Evolutionary conservation across 257 asterid genomes (phyloP).

Genomic region (Scutellaria minor): DNA sequence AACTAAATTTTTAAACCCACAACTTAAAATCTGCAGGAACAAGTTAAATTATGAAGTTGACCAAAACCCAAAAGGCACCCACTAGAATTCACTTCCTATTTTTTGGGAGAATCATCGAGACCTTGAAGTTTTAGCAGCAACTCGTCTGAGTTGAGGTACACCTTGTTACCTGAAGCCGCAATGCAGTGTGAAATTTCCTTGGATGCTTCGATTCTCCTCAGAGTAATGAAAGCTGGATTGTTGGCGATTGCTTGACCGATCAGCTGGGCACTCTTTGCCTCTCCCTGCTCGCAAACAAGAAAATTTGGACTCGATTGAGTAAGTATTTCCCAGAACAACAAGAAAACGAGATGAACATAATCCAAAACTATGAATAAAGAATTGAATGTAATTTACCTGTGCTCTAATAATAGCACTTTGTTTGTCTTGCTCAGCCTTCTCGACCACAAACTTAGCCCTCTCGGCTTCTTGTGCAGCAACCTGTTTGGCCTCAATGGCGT

Average conservation of each 20-base stretch:
- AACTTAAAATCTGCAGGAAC: too few relatives aligned
- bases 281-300: constrained; percentile 50
- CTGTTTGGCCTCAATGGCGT: constrained; percentile 92
- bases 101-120: too few relatives aligned
- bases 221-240: constrained; percentile 60
- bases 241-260: constrained; percentile 64
- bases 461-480: constrained; percentile 96
- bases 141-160: constrained; percentile 53
- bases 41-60: too few relatives aligned
- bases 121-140: constrained; percentile 53
- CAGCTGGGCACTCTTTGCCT: constrained; percentile 66
- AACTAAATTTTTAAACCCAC: too few relatives aligned
- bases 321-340: neutral
- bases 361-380: neutral
- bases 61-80: too few relatives aligned
- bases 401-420: constrained; percentile 83
- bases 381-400: constrained; percentile 50
- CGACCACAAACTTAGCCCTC: constrained; percentile 88
- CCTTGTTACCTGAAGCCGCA: constrained; percentile 50
- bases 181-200: constrained; percentile 48
- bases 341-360: neutral
- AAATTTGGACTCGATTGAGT: neutral
- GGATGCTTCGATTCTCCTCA: constrained; percentile 63
- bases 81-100: too few relatives aligned
- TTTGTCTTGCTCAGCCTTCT: constrained; percentile 92